Evolutionary conservation across 352 stramenopile species (phyloP).

Genomic region (Phytophthora tentaculata): DNA sequence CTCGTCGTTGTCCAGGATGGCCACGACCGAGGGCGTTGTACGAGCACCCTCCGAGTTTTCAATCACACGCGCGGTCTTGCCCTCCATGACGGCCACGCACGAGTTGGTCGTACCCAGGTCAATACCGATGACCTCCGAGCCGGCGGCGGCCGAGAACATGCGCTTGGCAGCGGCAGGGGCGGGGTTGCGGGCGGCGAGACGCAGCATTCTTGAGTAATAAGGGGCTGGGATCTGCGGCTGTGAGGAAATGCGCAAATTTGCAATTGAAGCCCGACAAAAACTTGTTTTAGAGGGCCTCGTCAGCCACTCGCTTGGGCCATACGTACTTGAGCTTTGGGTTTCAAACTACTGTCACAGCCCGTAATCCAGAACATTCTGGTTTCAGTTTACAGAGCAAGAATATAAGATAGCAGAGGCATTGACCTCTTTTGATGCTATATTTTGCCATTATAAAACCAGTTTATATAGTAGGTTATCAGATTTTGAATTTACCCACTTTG

Average conservation of each 20-base stretch:
- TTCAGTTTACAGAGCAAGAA: not conserved
- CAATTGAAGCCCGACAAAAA: constrained; percentile 33
- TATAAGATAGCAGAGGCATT: not conserved
- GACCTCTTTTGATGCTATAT: no score
- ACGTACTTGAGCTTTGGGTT: constrained; percentile 24
- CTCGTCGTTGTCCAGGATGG: constrained; percentile 93
- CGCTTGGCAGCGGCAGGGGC: constrained; percentile 39
- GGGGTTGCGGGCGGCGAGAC: constrained; percentile 28
- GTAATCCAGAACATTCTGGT: not conserved
- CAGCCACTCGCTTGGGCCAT: constrained; percentile 33
- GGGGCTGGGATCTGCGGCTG: constrained; percentile 22
- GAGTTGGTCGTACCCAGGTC: constrained; percentile 99
- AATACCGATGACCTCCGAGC: constrained; percentile 93
- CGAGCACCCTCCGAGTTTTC: constrained; percentile 97
- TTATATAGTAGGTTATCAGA: not conserved
- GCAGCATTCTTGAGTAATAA: constrained; percentile 27
- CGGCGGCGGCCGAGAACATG: constrained; percentile 58
- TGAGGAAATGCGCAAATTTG: constrained; percentile 42
- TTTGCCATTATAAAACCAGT: no score
- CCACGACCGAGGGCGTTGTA: constrained; percentile 97
- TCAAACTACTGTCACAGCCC: not conserved
- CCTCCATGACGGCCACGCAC: constrained; percentile 78
- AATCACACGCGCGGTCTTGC: constrained; percentile 94
- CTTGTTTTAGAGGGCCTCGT: constrained; percentile 2
- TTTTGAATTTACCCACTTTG: not conserved